phyloP scores from a whole-genome alignment of 805 yeast species.

The Spathaspora passalidarum region DNA sequence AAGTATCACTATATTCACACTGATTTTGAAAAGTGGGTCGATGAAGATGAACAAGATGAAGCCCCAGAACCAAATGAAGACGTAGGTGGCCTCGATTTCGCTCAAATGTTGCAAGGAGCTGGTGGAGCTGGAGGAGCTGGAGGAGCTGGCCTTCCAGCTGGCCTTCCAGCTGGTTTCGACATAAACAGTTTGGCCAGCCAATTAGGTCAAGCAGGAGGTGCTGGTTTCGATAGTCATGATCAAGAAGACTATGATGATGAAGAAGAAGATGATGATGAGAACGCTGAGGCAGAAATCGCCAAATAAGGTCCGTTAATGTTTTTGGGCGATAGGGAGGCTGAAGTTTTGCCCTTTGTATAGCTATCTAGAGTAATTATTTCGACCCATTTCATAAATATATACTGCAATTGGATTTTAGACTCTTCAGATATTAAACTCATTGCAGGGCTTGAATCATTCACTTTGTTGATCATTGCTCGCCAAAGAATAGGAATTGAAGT shows the following conservation, averaged over 20 bases:
- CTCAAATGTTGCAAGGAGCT: slow-evolving; percentile 33
- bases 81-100: slow-evolving; percentile 30
- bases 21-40: slow-evolving; percentile 97
- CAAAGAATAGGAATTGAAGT: slow-evolving; percentile 2
- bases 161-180: slow-evolving; percentile 29
- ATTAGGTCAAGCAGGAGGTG: slow-evolving; percentile 40
- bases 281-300: slow-evolving; percentile 1
- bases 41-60: slow-evolving; percentile 95
- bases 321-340: neutral
- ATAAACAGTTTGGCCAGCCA: slow-evolving; percentile 39
- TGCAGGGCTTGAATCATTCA: neutral
- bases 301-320: slow-evolving; percentile 15
- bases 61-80: slow-evolving; percentile 45
- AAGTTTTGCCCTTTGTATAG: neutral
- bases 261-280: slow-evolving; percentile 15
- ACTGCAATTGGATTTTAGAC: neutral
- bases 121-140: slow-evolving; percentile 25
- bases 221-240: slow-evolving; percentile 18
- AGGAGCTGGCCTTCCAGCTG: slow-evolving; percentile 26
- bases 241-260: slow-evolving; percentile 25
- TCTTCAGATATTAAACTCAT: neutral
- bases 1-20: slow-evolving; percentile 82
- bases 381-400: slow-evolving; percentile 8
- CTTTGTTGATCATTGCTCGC: slow-evolving; percentile 4
- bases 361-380: slow-evolving; percentile 1